Evolutionary conservation across 2,329 filamentous ascomycete genomes (phyloP), one percentile per base, ranked within the genome.

Genomic region (Onygenales sp.): DNA sequence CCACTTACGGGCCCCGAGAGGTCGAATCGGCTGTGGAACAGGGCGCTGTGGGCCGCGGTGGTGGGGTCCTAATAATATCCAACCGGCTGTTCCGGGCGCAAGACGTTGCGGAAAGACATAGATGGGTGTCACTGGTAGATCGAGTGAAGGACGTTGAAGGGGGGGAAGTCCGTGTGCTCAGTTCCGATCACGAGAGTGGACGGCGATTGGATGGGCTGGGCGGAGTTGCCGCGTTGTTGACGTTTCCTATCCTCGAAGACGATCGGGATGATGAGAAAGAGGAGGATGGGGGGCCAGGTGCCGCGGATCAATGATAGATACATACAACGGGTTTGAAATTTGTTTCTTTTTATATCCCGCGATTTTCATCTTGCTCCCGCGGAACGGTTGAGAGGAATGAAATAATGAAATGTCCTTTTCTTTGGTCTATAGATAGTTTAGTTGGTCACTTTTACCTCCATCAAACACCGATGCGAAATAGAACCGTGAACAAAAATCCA

Each of bases 141-240:
- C 85, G 84, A 57, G 92, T 97, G n/a, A 83, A 84, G 59, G 84
- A 84, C 51, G 73, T 76, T 2, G 85, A 89, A 58, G 93, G 92
- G 5, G 93, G 92, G 1, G 90, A 96, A 59, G 88, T 89, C 0
- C 78, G 88, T 52, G 82, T 97, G n/a, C 72, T 97, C 32, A 97
- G 92, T 69, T 91, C 87, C 63, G 86, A 94, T 64, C 92, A 97
- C 69, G 92, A 96, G 74, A 96, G 91, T 67, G 93, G 93, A 0
- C 86, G 86, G 72, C 78, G 90, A 55, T 72, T 98, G 11, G 88
- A 91, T 60, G 86, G 84, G 10, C 69, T 97, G 56, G 91, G 93
- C 1, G 87, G 90, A 14, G 86, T 98, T 57, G 93, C 92, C 13
- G 90, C 90, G 1, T 86, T 96, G 32, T 73, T 96, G 58, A 96